A percentile compares a stretch with the other conserved stretches of the same genome.
Conservation (phyloP, 345 rosid species). For the Noccaea bulbosa region DNA sequence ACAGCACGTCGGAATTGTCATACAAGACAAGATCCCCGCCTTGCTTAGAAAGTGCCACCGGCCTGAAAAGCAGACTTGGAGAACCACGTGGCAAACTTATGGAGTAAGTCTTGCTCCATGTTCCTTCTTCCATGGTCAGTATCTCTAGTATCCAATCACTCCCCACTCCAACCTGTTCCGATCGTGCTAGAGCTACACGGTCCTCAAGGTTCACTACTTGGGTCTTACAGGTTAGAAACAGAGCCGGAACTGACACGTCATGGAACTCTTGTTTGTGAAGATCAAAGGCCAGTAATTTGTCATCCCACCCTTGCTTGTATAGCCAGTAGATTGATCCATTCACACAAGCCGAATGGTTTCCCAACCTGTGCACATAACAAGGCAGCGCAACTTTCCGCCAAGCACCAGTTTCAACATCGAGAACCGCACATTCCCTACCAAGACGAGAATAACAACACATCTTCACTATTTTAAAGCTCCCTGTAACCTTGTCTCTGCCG, state of each 20-base stretch:
- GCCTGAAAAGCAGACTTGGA: too few species aligned
- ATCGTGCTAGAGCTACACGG: background rate
- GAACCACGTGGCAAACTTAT: background rate
- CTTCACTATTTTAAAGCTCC: background rate
- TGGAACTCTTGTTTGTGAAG: conserved; percentile 7
- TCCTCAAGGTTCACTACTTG: background rate
- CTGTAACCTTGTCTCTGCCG: background rate
- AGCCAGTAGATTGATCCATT: conserved; percentile 21
- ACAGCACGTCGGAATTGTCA: background rate
- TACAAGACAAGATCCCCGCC: too few species aligned
- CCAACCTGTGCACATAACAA: background rate
- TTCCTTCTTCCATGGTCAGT: background rate
- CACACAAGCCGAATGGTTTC: background rate
- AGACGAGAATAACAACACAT: background rate
- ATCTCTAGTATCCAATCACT: conserved; percentile 22
- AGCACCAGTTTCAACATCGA: background rate
- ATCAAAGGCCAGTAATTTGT: conserved; percentile 13
- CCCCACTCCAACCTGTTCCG: background rate
- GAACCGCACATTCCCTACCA: background rate
- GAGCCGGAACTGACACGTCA: background rate
- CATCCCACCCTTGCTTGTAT: background rate
- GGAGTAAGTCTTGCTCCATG: conserved; percentile 1
- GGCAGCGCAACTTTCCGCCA: background rate
- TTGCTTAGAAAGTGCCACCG: too few species aligned
- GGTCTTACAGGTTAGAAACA: background rate